Evolutionary conservation across 257 asterid species (phyloP), one percentile per base, ranked within the genome.

Genomic region (Plantago elongata): DNA sequence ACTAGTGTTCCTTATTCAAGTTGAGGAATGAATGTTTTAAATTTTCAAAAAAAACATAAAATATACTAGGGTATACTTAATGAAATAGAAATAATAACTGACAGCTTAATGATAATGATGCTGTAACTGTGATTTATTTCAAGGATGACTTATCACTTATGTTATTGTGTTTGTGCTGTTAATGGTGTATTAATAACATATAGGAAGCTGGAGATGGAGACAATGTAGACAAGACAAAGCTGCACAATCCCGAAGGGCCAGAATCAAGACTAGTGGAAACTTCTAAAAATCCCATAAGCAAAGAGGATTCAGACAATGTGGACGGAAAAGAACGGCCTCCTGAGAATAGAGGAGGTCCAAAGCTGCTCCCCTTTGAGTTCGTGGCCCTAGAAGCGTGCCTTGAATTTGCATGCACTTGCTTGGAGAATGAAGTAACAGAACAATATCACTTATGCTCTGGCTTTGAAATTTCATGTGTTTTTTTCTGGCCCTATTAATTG

Each of bases 311-410:
- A 34, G 75, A 69, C 27, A 77, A 74, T 43, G 54, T 51, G 0
- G 83, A 76, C 29, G 67, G 62, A 60, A 79, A 76, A 38, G 82
- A 74, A 62, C 75, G 70, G 43, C 58, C 7, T 16, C 66, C 67
- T 16, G 88, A 86, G 51, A 81, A 78, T 54, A 72, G 72, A 17
- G 83, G 76, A 27, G 82, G 81, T 7, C 79, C 75, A 9, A 85
- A 85, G 86, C 80, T 79, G 58, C 95, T 88, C 46, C 98, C 98
- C 0, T 85, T 90, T 63, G 98, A 90, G 51, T 90, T 90, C 59
- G 96, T 88, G 57, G 96, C 95, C 2, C 67, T 88, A 61, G 98
- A 91, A 79, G 88, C 96, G 0, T 88, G 95, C 60, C 94, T 91
- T 16, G 92, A 91, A 76, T 90, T 88, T 66, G 93, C 98, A 76